Conservation (phyloP, 495 filamentous ascomycete species). For the Trypethelium eluteriae region DNA sequence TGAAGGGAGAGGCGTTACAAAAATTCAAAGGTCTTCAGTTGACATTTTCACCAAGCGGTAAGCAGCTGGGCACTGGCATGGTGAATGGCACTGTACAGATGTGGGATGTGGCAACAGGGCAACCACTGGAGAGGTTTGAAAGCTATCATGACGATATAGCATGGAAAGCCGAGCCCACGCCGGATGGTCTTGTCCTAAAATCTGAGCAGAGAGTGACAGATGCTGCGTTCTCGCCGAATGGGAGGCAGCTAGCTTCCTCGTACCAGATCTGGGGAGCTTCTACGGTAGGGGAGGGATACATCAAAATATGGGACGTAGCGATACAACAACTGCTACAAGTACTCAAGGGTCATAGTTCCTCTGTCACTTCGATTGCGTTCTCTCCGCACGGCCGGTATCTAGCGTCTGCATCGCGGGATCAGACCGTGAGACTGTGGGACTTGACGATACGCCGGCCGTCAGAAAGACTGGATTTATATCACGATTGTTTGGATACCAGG, state of each 20-base stretch:
- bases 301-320: too few species aligned
- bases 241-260: conserved; percentile 11
- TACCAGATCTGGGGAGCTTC: too few species aligned
- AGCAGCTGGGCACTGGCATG: neutral
- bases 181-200: neutral
- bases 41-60: neutral
- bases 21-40: neutral
- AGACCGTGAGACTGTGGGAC: conserved; percentile 17
- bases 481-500: too few species aligned
- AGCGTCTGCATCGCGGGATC: neutral
- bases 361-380: too few species aligned
- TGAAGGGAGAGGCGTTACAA: neutral
- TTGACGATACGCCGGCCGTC: neutral
- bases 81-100: neutral
- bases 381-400: too few species aligned
- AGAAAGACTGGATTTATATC: neutral
- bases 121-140: neutral
- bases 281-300: too few species aligned
- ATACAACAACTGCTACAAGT: too few species aligned
- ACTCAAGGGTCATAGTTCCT: too few species aligned
- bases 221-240: conserved; percentile 4
- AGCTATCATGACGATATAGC: neutral
- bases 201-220: neutral
- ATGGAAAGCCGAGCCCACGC: neutral
- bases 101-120: neutral